phyloP scores from a whole-genome alignment of 2,329 filamentous ascomycete genomes.

The Fusarium nygamai region DNA sequence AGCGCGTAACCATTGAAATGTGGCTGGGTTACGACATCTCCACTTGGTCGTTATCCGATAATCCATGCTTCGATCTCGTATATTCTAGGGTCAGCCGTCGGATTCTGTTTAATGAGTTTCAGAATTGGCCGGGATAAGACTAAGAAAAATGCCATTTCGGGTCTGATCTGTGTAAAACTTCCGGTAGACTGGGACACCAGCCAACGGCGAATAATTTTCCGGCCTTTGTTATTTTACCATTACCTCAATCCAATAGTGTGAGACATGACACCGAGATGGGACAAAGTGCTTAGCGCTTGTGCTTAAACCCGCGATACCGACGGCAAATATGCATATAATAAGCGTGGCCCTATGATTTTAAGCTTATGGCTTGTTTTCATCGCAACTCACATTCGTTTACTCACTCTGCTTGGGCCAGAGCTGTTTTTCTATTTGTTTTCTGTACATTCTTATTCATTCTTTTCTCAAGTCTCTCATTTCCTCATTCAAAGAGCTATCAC shows the following conservation, averaged over 20 bases:
- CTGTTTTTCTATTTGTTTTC: neutral
- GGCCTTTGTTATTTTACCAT: neutral
- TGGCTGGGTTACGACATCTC: neutral
- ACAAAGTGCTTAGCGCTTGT: neutral
- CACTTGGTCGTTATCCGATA: neutral
- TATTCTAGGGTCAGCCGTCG: accelerated
- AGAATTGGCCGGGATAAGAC: neutral
- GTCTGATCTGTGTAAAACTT: neutral
- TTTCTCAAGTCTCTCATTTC: neutral
- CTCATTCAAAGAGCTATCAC: neutral
- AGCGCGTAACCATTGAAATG: neutral
- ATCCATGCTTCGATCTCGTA: neutral
- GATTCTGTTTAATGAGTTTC: neutral
- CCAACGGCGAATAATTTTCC: neutral
- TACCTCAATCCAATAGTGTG: neutral
- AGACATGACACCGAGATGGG: neutral
- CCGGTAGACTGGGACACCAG: neutral
- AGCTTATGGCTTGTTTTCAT: neutral
- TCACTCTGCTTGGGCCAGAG: conserved; percentile 18
- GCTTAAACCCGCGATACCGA: neutral
- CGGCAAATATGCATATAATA: neutral
- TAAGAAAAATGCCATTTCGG: neutral
- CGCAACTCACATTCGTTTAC: neutral
- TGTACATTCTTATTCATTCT: neutral
- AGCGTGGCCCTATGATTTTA: neutral